These are phyloP conservation scores for Boletus smithii DNA, from an alignment of 1,284 basidiomycete species.

Conservation along the genomic window DNA sequence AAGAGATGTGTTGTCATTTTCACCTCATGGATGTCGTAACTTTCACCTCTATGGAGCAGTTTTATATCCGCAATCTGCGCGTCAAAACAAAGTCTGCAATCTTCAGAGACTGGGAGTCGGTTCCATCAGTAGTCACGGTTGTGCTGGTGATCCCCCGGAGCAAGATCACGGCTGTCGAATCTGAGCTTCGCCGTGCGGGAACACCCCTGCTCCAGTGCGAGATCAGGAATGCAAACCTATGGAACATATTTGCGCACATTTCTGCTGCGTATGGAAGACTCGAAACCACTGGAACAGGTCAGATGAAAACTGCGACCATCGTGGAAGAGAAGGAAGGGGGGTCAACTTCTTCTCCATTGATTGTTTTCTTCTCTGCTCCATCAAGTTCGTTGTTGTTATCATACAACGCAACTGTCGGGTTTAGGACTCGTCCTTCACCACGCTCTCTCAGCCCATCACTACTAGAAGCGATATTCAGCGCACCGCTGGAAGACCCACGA, in stretches of 20 bases:
- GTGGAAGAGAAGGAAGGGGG: constrained; percentile 36
- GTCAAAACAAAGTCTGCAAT: constrained; percentile 5
- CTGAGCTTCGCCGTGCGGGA: constrained; percentile 21
- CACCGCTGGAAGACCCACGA: constrained; percentile 29
- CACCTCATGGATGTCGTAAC: constrained; percentile 32
- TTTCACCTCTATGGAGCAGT: constrained; percentile 20
- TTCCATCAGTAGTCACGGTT: constrained; percentile 25
- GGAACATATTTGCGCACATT: constrained; percentile 38
- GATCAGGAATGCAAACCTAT: constrained; percentile 17
- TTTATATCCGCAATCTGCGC: constrained; percentile 13
- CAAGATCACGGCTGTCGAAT: constrained; percentile 15
- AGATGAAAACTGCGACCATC: constrained; percentile 26
- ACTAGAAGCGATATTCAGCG: constrained; percentile 29
- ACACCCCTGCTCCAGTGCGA: constrained; percentile 41
- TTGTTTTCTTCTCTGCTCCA: constrained; percentile 39
- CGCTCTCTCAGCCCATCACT: constrained; percentile 1
- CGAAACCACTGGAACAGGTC: constrained; percentile 16
- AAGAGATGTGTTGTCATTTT: constrained; percentile 43
- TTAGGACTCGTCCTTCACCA: constrained; percentile 33
- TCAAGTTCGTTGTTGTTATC: constrained; percentile 34
- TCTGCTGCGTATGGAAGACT: constrained; percentile 38
- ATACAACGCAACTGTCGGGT: constrained; percentile 22
- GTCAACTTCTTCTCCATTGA: constrained; percentile 36
- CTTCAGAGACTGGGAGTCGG: constrained; percentile 21
- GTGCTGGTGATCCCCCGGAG: constrained; percentile 26